A percentile compares a stretch with the other conserved stretches of the same genome.
phyloP scores from a whole-genome alignment of 345 rosid genomes.

The Boechera divaricarpa region DNA sequence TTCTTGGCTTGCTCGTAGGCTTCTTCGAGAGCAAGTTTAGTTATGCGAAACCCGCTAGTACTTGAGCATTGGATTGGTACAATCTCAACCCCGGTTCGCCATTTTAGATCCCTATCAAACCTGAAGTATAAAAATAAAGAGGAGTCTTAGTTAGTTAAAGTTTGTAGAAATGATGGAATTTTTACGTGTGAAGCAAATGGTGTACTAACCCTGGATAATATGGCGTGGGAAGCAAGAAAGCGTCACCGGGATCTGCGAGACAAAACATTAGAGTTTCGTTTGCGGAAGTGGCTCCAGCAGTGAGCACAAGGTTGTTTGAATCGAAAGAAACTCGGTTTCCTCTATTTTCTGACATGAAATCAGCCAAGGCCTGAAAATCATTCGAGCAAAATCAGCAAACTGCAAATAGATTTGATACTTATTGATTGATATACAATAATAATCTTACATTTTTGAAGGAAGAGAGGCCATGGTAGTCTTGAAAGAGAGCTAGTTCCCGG shows the following conservation, averaged over 20 bases:
- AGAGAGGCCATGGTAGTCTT: slow-evolving; percentile 75
- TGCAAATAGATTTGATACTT: slow-evolving; percentile 1
- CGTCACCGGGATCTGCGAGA: slow-evolving; percentile 52
- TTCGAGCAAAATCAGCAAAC: neutral
- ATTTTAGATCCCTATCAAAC: slow-evolving; percentile 70
- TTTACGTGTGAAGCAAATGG: slow-evolving; percentile 30
- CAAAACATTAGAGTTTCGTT: slow-evolving; percentile 70
- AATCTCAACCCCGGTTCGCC: slow-evolving; percentile 65
- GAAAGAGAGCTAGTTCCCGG: slow-evolving; percentile 79
- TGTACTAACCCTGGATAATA: slow-evolving; percentile 76
- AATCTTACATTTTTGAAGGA: slow-evolving; percentile 62
- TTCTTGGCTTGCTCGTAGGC: slow-evolving; percentile 62
- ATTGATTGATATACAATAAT: neutral
- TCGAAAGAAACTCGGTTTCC: slow-evolving; percentile 66
- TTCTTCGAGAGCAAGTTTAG: slow-evolving; percentile 56
- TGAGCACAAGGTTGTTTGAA: slow-evolving; percentile 57
- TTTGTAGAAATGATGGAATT: neutral
- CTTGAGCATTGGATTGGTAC: slow-evolving; percentile 60
- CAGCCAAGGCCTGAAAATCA: slow-evolving; percentile 58
- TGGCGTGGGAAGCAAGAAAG: slow-evolving; percentile 78
- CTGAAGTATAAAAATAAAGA: slow-evolving; percentile 41
- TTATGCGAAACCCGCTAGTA: slow-evolving; percentile 56
- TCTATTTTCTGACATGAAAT: slow-evolving; percentile 76
- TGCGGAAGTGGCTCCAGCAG: slow-evolving; percentile 84
- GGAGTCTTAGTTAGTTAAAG: slow-evolving; percentile 7